phyloP scores from a whole-genome alignment of 139 green algal genomes.

The Chlorella sorokiniana region DNA sequence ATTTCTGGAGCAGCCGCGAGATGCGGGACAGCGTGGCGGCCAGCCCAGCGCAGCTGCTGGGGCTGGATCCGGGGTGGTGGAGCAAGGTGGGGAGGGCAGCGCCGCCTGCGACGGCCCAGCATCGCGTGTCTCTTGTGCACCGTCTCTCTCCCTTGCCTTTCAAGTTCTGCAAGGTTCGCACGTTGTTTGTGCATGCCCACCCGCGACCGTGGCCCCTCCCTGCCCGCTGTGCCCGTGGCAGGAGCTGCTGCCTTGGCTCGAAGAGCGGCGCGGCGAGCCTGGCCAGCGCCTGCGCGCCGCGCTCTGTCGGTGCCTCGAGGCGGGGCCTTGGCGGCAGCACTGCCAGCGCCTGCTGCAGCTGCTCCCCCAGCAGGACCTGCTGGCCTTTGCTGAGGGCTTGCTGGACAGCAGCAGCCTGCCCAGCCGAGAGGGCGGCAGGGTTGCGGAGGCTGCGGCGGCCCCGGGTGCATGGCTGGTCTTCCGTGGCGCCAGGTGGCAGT shows the following conservation, averaged over 20 bases:
- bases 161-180: neutral
- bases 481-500: constrained; percentile 12
- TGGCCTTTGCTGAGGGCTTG: constrained; percentile 13
- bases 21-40: constrained; percentile 30
- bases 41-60: constrained; percentile 44
- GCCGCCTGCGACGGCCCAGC: neutral
- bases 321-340: constrained; percentile 4
- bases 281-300: constrained; percentile 2
- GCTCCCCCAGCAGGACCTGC: constrained; percentile 36
- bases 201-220: too few species aligned
- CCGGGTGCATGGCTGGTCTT: constrained; percentile 7
- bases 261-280: neutral
- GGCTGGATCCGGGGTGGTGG: constrained; percentile 45
- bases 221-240: neutral
- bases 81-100: constrained; percentile 33
- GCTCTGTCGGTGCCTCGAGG: constrained; percentile 21
- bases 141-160: too few species aligned
- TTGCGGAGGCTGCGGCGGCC: neutral
- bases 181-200: neutral
- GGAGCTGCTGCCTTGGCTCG: constrained; percentile 15
- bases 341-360: constrained; percentile 38
- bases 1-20: constrained; percentile 57
- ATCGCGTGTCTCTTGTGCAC: too few species aligned
- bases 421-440: neutral
- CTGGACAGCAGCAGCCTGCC: neutral